These are phyloP conservation scores for Dendrobium catenatum DNA, from an alignment of 106 monocot species.

Conservation along the genomic window DNA sequence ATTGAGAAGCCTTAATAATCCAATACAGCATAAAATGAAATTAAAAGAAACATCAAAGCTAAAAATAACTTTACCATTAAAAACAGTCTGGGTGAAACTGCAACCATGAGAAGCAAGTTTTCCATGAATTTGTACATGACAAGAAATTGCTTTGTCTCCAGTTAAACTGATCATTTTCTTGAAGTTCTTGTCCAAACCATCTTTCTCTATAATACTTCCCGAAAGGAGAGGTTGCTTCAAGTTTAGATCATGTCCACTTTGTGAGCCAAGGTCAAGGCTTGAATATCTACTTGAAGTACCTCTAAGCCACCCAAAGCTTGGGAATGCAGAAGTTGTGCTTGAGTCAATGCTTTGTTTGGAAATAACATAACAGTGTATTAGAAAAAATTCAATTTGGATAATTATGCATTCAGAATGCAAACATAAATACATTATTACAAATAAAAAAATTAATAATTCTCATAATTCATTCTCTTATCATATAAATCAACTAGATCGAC, in stretches of 20 bases:
- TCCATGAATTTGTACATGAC: conserved; percentile 29
- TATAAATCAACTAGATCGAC: neutral
- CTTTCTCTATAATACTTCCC: conserved; percentile 14
- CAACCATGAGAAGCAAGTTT: conserved; percentile 42
- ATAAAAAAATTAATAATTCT: neutral
- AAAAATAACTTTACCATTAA: conserved; percentile 56
- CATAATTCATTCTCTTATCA: neutral
- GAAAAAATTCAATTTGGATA: neutral
- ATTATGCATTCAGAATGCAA: neutral
- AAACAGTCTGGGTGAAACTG: conserved; percentile 72
- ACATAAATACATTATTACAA: neutral
- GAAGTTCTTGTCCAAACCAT: conserved; percentile 27
- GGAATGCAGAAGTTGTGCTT: conserved; percentile 68
- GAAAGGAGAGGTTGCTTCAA: conserved; percentile 40
- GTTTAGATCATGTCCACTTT: conserved; percentile 36
- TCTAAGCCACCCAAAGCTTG: conserved; percentile 57
- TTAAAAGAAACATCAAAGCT: neutral
- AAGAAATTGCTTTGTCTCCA: conserved; percentile 23
- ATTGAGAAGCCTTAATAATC: neutral
- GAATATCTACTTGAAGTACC: conserved; percentile 33
- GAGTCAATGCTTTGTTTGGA: conserved; percentile 68
- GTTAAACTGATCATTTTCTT: conserved; percentile 13
- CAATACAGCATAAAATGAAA: neutral
- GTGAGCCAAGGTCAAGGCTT: conserved; percentile 25
- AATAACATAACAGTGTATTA: neutral